phyloP scores from a whole-genome alignment of 2,329 filamentous ascomycete species.

The Anthostomella pinea region DNA sequence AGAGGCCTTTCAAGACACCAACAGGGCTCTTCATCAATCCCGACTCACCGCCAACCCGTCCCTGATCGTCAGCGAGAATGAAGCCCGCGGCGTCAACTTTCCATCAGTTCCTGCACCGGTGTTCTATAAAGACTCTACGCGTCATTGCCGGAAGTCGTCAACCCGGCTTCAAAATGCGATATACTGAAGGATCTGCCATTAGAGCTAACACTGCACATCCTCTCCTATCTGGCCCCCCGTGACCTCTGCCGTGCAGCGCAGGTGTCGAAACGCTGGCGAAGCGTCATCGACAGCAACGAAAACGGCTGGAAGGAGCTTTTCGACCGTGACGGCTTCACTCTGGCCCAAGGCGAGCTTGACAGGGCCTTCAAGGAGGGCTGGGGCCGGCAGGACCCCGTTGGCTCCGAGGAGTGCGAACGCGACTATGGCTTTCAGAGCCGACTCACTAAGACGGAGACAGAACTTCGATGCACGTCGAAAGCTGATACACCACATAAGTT shows the following conservation, averaged over 20 bases:
- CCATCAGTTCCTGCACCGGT: constrained; percentile 87
- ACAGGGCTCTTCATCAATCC: constrained; percentile 8
- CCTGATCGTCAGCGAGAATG: constrained; percentile 5
- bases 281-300: constrained; percentile 88
- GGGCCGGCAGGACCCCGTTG: constrained; percentile 92
- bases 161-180: constrained; percentile 91
- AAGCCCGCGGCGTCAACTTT: constrained; percentile 11
- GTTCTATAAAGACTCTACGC: constrained; percentile 82
- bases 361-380: constrained; percentile 87
- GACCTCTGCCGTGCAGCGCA: constrained; percentile 89
- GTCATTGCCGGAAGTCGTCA: constrained; percentile 87
- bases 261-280: constrained; percentile 91
- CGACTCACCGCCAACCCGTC: constrained; percentile 7
- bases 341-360: constrained; percentile 79
- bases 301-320: constrained; percentile 94
- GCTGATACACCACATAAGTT: constrained; percentile 42
- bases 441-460: constrained; percentile 52
- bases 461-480: constrained; percentile 44
- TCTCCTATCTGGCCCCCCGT: constrained; percentile 79
- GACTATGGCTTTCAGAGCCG: constrained; percentile 66
- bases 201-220: constrained; percentile 83
- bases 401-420: constrained; percentile 70
- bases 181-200: constrained; percentile 80
- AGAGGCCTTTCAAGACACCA: constrained; percentile 7
- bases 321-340: constrained; percentile 74